These are phyloP conservation scores for Fusarium succisae DNA, from an alignment of 2,329 filamentous ascomycete genomes.

Conservation along the genomic window DNA sequence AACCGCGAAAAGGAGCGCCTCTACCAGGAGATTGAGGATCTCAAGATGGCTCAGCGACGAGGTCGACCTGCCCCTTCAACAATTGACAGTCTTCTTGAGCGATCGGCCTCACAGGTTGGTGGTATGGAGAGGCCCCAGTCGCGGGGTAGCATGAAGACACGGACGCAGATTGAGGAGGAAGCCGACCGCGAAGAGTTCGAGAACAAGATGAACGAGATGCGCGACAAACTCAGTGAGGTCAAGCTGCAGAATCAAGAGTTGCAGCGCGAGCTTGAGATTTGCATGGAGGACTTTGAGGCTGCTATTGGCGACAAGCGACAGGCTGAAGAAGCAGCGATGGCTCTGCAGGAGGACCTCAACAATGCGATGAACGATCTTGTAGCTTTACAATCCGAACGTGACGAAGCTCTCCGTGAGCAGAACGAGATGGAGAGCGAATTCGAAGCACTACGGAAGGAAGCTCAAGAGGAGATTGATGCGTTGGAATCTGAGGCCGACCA, in stretches of 20 bases:
- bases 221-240: conserved; percentile 86
- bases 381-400: conserved; percentile 81
- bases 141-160: conserved; percentile 74
- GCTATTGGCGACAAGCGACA: conserved; percentile 71
- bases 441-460: conserved; percentile 68
- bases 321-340: conserved; percentile 65
- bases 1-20: conserved; percentile 95
- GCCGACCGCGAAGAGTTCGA: conserved; percentile 87
- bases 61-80: conserved; percentile 70
- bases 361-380: conserved; percentile 82
- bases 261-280: conserved; percentile 81
- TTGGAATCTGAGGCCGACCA: conserved; percentile 78
- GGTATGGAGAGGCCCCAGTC: conserved; percentile 77
- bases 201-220: conserved; percentile 80
- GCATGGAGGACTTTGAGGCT: conserved; percentile 80
- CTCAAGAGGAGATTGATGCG: conserved; percentile 72
- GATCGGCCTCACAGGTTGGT: conserved; percentile 87
- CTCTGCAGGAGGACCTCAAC: conserved; percentile 83
- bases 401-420: conserved; percentile 79
- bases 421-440: conserved; percentile 69
- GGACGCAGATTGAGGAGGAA: conserved; percentile 73
- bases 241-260: conserved; percentile 92
- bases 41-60: conserved; percentile 87
- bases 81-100: conserved; percentile 90
- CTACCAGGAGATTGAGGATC: conserved; percentile 96